Evolutionary conservation across 1,284 basidiomycete species (phyloP).

Genomic region (Inonotus obliquus): DNA sequence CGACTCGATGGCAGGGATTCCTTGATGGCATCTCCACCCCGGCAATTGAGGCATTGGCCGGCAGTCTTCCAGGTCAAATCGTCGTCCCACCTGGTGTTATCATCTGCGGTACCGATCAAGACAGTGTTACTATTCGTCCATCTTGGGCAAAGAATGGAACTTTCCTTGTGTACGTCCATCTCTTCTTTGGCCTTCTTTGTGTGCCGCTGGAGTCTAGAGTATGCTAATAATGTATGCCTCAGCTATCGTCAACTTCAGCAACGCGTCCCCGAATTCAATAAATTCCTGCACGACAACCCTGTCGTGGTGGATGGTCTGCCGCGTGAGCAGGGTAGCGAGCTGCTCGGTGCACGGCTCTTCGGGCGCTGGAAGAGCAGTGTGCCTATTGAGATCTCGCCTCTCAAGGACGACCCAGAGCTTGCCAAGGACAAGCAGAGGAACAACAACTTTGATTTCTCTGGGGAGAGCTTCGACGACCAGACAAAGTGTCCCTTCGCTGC

Average conservation of each 20-base stretch:
- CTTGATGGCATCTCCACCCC: constrained; percentile 45
- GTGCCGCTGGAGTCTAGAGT: neutral
- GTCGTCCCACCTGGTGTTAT: constrained; percentile 35
- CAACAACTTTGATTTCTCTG: constrained; percentile 42
- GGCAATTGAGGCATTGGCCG: constrained; percentile 36
- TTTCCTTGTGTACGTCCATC: constrained; percentile 37
- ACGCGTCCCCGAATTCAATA: constrained; percentile 50
- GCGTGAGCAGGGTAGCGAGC: constrained; percentile 38
- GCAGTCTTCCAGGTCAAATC: constrained; percentile 35
- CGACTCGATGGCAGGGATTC: too few relatives aligned
- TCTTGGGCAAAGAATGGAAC: constrained; percentile 48
- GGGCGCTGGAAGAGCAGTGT: constrained; percentile 61
- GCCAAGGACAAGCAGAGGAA: constrained; percentile 35
- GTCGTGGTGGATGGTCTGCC: constrained; percentile 34
- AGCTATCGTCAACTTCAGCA: constrained; percentile 50
- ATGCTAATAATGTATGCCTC: constrained; percentile 10
- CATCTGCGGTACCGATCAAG: constrained; percentile 36
- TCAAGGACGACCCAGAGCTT: constrained; percentile 36
- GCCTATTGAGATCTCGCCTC: constrained; percentile 41
- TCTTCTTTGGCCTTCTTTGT: neutral
- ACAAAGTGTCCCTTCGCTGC: constrained; percentile 51
- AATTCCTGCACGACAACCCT: constrained; percentile 41
- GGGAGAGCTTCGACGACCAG: constrained; percentile 31
- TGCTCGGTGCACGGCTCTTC: constrained; percentile 48
- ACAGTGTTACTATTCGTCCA: constrained; percentile 31